Evolutionary conservation across 2,329 filamentous ascomycete species (phyloP).

Genomic region (Colletotrichum trifolii): DNA sequence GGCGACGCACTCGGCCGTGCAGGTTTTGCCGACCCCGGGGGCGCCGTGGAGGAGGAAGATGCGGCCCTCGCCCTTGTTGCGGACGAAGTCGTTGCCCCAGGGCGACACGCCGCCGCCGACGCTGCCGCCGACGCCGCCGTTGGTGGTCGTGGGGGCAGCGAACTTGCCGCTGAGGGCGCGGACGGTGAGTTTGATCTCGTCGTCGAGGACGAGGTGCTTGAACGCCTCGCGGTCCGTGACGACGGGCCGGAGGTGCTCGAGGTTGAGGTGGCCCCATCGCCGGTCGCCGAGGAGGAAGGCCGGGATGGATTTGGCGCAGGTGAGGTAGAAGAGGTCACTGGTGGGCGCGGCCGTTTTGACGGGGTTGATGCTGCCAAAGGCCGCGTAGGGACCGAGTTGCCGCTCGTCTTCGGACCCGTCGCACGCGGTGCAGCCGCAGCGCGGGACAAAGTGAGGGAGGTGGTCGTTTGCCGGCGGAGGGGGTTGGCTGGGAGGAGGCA

Average conservation of each 20-base stretch:
- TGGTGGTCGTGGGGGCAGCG: constrained; percentile 40
- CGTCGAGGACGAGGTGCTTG: constrained; percentile 61
- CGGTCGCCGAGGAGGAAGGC: constrained; percentile 59
- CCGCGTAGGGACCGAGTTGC: constrained; percentile 47
- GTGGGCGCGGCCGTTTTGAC: constrained; percentile 48
- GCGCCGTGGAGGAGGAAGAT: constrained; percentile 64
- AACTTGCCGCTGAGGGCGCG: constrained; percentile 61
- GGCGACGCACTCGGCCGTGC: constrained; percentile 65
- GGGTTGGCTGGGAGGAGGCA: background rate
- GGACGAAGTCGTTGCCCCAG: constrained; percentile 52
- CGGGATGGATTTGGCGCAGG: constrained; percentile 56
- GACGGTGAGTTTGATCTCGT: constrained; percentile 59
- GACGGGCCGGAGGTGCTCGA: constrained; percentile 53
- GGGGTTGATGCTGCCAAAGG: constrained; percentile 55
- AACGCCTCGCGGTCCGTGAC: constrained; percentile 59
- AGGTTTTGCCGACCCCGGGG: constrained; percentile 68
- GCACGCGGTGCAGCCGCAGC: constrained; percentile 56
- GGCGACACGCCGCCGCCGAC: constrained; percentile 52
- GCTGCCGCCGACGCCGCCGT: constrained; percentile 9
- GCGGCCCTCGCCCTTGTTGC: constrained; percentile 57
- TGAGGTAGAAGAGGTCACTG: constrained; percentile 56
- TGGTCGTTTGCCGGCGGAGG: constrained; percentile 43
- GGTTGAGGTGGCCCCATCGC: constrained; percentile 56
- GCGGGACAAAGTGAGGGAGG: constrained; percentile 53
- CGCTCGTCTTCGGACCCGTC: constrained; percentile 37